A percentile compares a stretch with the other conserved stretches of the same genome.
Evolutionary conservation across 805 yeast genomes (phyloP).

Genomic region (Candida pini): DNA sequence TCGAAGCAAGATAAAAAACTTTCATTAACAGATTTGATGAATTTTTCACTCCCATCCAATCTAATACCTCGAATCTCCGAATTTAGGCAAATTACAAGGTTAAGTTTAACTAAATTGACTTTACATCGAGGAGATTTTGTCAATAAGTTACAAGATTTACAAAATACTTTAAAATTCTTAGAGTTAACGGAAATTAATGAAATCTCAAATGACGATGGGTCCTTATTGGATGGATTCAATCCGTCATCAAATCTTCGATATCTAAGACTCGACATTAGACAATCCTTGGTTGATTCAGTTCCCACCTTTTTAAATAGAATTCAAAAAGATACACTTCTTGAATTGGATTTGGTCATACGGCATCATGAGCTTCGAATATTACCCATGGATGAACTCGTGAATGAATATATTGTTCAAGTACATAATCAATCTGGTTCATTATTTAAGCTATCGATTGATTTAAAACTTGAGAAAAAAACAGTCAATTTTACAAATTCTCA

Average conservation of each 20-base stretch:
- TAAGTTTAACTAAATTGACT: constrained; percentile 9
- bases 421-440: constrained; percentile 12
- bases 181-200: constrained; percentile 13
- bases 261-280: constrained; percentile 20
- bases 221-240: constrained; percentile 11
- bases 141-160: constrained; percentile 2
- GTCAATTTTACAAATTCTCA: constrained; percentile 14
- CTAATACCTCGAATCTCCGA: not conserved
- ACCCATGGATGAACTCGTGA: constrained; percentile 10
- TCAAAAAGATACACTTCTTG: constrained; percentile 13
- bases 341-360: constrained; percentile 19
- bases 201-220: constrained; percentile 5
- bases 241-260: constrained; percentile 3
- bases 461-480: constrained; percentile 16
- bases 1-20: constrained; percentile 6
- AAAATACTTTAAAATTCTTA: constrained; percentile 9
- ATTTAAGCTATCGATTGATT: constrained; percentile 20
- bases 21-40: constrained; percentile 11
- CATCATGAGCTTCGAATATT: constrained; percentile 15
- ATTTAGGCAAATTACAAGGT: constrained; percentile 3
- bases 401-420: constrained; percentile 14
- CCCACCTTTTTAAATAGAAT: constrained; percentile 12
- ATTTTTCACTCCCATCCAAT: constrained; percentile 3
- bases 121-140: constrained; percentile 6
- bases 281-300: constrained; percentile 14